phyloP scores from a whole-genome alignment of 1,284 basidiomycete genomes.

The Rhodotorula sp. region DNA sequence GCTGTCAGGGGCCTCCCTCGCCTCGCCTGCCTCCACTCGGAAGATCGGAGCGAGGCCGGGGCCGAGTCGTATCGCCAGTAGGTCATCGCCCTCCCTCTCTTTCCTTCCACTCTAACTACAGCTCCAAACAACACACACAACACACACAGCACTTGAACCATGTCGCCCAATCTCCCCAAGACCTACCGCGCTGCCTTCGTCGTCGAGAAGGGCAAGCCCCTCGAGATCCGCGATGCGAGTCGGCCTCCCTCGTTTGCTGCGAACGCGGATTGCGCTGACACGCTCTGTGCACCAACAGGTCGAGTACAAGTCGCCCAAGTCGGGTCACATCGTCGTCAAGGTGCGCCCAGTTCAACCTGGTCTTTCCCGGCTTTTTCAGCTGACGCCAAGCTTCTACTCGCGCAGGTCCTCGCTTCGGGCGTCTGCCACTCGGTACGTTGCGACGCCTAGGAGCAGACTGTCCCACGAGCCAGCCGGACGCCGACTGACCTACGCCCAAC shows the following conservation, averaged over 20 bases:
- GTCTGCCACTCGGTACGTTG: slow-evolving; percentile 19
- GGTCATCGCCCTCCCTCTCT: neutral
- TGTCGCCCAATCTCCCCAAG: slow-evolving; percentile 40
- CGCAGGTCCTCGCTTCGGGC: slow-evolving; percentile 21
- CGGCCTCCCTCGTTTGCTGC: neutral
- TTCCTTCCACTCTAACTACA: neutral
- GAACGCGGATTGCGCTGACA: neutral
- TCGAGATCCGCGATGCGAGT: slow-evolving; percentile 39
- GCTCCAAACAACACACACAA: neutral
- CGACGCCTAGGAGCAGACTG: too few relatives aligned
- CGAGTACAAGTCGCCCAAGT: slow-evolving; percentile 47
- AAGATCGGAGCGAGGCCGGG: too few relatives aligned
- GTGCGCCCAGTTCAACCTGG: slow-evolving; percentile 28
- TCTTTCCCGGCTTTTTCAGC: neutral
- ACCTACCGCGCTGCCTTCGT: slow-evolving; percentile 47
- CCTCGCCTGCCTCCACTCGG: too few relatives aligned
- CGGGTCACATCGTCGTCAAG: slow-evolving; percentile 49
- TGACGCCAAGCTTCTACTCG: slow-evolving; percentile 12
- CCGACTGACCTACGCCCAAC: neutral
- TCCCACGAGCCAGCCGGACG: neutral
- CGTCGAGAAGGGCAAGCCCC: slow-evolving; percentile 14
- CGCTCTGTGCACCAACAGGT: slow-evolving; percentile 5
- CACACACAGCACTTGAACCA: neutral
- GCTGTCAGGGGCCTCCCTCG: too few relatives aligned
- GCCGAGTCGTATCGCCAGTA: too few relatives aligned